Conservation (phyloP, 768 basidiomycete genomes). For the Boletus eberwhitei region DNA sequence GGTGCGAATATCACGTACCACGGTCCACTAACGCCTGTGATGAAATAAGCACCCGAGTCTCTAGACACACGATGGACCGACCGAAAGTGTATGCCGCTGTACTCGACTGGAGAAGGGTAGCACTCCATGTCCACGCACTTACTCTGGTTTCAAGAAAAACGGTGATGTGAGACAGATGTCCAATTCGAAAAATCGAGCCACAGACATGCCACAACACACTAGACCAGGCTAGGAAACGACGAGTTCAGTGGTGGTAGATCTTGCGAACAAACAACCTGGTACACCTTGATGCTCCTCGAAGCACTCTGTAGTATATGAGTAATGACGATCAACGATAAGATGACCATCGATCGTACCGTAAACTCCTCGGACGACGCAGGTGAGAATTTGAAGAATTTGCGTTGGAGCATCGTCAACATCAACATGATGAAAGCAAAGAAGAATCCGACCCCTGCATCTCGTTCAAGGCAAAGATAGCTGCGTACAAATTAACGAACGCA, state of each 20-base stretch:
- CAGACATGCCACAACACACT: conserved; percentile 48
- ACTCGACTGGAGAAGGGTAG: conserved; percentile 51
- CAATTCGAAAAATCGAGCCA: neutral
- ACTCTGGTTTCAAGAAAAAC: conserved; percentile 29
- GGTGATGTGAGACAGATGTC: neutral
- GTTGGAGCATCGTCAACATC: conserved; percentile 42
- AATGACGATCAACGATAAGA: neutral
- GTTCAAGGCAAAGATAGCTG: neutral
- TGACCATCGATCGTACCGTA: conserved; percentile 32
- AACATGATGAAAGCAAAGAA: conserved; percentile 50
- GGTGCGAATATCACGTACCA: conserved; percentile 30
- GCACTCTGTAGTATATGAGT: conserved; percentile 33
- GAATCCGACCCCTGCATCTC: conserved; percentile 42
- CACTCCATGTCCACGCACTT: conserved; percentile 58
- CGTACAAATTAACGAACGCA: conserved; percentile 14
- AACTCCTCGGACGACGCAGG: conserved; percentile 48
- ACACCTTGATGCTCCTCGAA: conserved; percentile 44
- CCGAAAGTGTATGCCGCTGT: conserved; percentile 50
- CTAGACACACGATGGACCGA: neutral
- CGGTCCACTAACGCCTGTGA: conserved; percentile 45
- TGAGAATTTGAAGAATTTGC: conserved; percentile 44
- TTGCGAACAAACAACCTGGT: neutral
- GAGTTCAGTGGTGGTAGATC: neutral
- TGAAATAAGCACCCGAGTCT: neutral
- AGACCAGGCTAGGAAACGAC: conserved; percentile 39